Percentiles rank a stretch among this genome's conserved stretches.
Conservation (phyloP, 179 eudicot species). For the Silene coronaria region DNA sequence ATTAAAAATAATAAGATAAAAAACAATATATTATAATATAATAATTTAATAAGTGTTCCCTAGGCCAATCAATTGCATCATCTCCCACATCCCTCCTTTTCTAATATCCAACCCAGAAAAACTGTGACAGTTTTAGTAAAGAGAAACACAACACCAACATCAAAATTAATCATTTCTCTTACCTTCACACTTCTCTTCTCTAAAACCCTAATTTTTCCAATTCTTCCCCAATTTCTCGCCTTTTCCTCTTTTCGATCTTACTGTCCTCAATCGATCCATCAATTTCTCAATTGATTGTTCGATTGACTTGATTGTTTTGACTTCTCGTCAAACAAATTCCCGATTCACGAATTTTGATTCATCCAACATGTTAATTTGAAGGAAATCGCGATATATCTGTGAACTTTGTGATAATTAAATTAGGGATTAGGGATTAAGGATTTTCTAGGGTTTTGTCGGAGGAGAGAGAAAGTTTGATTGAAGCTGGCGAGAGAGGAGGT, state of each 20-base stretch:
- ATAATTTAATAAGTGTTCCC: not conserved
- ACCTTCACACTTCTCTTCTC: not conserved
- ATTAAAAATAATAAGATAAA: too few relatives aligned
- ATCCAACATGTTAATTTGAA: not conserved
- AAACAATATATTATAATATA: too few relatives aligned
- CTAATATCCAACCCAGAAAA: not conserved
- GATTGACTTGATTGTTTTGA: not conserved
- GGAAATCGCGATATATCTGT: not conserved
- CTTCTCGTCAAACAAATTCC: conserved; percentile 1
- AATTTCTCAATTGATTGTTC: conserved; percentile 6
- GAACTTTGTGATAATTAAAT: not conserved
- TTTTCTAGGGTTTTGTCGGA: conserved; percentile 9
- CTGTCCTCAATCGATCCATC: conserved; percentile 15
- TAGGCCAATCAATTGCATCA: not conserved
- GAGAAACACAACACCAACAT: not conserved
- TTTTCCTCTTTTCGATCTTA: conserved; percentile 4
- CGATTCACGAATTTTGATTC: conserved; percentile 5
- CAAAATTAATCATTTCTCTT: not conserved
- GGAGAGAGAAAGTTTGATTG: conserved; percentile 18
- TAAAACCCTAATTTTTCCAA: conserved; percentile 40
- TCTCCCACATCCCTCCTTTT: not conserved
- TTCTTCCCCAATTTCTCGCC: not conserved
- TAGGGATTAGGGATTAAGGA: not conserved
- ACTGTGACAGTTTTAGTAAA: not conserved
- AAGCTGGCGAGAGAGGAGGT: conserved; percentile 55